Conservation (phyloP, 2,329 filamentous ascomycete species). For the Arthrobotrys pseudoclavata region DNA sequence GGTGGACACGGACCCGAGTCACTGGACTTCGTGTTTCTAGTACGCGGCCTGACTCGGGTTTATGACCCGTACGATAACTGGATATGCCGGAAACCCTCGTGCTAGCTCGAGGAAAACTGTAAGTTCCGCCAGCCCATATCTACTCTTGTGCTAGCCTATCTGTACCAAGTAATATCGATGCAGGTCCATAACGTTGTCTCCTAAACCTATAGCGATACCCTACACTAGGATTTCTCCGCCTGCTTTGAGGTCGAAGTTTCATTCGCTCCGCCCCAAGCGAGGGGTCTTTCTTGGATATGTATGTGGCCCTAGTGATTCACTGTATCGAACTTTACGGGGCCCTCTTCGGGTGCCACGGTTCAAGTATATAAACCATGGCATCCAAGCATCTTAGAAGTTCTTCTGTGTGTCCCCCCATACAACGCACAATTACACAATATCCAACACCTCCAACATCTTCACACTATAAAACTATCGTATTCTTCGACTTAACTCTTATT, state of each 20-base stretch:
- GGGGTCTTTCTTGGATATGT: background rate
- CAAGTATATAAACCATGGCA: constrained; percentile 20
- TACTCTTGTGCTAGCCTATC: background rate
- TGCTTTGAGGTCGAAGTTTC: constrained; percentile 15
- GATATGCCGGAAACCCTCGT: background rate
- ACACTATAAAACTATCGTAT: too few relatives aligned
- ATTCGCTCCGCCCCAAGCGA: background rate
- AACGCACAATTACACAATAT: constrained; percentile 54
- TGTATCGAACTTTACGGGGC: background rate
- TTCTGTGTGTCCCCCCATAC: background rate
- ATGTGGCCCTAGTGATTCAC: background rate
- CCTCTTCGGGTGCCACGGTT: background rate
- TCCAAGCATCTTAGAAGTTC: background rate
- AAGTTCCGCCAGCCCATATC: too few relatives aligned
- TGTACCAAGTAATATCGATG: background rate
- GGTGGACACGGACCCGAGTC: constrained; percentile 8
- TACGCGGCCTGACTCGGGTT: background rate
- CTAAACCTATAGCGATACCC: background rate
- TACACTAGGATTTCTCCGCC: background rate
- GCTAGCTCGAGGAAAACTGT: background rate
- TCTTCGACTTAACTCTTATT: background rate
- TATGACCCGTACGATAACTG: background rate
- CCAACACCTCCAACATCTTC: background rate
- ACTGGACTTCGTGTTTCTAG: constrained; percentile 12
- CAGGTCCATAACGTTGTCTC: background rate